These are phyloP conservation scores for Pyrenula aspistea DNA, from an alignment of 495 filamentous ascomycete genomes.

Conservation along the genomic window DNA sequence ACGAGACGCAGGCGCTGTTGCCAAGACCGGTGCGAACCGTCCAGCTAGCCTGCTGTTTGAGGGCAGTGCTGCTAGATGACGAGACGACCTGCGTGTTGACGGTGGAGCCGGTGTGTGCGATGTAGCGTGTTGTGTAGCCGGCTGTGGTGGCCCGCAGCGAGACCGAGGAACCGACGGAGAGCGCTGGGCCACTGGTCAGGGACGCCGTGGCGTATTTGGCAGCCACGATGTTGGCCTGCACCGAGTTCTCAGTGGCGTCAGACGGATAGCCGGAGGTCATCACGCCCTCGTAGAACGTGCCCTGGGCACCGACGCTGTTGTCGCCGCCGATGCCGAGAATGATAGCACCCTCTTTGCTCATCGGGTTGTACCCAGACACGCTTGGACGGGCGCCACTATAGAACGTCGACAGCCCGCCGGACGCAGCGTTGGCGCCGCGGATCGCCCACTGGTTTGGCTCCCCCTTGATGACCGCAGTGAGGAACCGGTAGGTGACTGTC, in stretches of 20 bases:
- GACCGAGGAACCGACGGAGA: constrained; percentile 35
- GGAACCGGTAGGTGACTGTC: constrained; percentile 34
- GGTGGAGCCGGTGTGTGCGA: constrained; percentile 34
- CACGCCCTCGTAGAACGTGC: constrained; percentile 50
- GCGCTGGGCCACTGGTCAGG: constrained; percentile 32
- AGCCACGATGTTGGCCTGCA: constrained; percentile 46
- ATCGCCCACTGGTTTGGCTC: constrained; percentile 38
- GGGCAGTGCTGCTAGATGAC: constrained; percentile 30
- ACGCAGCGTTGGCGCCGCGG: constrained; percentile 38
- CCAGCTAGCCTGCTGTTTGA: constrained; percentile 41
- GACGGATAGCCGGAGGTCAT: constrained; percentile 48
- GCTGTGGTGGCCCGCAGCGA: constrained; percentile 38
- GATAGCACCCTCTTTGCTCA: constrained; percentile 49
- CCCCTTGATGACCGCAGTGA: constrained; percentile 41
- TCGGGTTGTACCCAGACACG: constrained; percentile 40
- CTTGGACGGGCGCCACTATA: constrained; percentile 38
- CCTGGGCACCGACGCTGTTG: constrained; percentile 41
- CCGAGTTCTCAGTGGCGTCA: constrained; percentile 38
- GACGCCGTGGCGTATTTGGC: constrained; percentile 36
- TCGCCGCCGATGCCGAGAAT: constrained; percentile 48
- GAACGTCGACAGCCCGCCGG: constrained; percentile 40
- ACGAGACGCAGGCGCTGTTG: constrained; percentile 40
- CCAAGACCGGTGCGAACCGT: constrained; percentile 37
- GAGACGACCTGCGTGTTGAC: constrained; percentile 40
- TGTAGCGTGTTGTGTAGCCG: constrained; percentile 34